A percentile compares a stretch with the other conserved stretches of the same genome.
These are phyloP conservation scores for Sporopachydermia lactativora DNA, from an alignment of 805 yeast genomes.

Conservation along the genomic window DNA sequence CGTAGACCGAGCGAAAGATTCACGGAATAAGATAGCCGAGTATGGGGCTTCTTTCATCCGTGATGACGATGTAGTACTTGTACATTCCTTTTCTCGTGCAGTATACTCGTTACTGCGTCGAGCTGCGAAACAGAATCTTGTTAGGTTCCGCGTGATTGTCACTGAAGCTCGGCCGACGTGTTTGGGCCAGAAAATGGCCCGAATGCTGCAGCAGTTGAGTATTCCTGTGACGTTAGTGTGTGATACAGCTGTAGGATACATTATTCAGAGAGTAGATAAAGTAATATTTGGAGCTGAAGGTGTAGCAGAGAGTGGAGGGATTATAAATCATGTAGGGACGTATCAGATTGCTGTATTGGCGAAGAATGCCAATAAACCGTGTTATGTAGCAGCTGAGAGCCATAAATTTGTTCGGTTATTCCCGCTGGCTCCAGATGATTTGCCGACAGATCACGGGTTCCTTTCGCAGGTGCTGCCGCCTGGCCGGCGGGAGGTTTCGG, in stretches of 20 bases:
- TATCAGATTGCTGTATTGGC: conserved; percentile 92
- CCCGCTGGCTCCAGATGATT: conserved; percentile 86
- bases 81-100: conserved; percentile 88
- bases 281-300: conserved; percentile 98
- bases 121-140: conserved; percentile 56
- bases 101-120: conserved; percentile 60
- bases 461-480: not conserved
- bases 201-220: conserved; percentile 47
- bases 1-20: conserved; percentile 80
- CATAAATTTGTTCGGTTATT: conserved; percentile 95
- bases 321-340: conserved; percentile 88
- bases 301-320: conserved; percentile 97
- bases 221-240: conserved; percentile 82
- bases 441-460: conserved; percentile 39
- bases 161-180: conserved; percentile 87
- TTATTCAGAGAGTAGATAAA: conserved; percentile 82
- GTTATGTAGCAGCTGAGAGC: conserved; percentile 86
- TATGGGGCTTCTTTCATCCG: conserved; percentile 79
- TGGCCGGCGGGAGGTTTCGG: too few species aligned
- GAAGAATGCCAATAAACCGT: conserved; percentile 78
- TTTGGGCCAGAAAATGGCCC: conserved; percentile 62
- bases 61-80: conserved; percentile 83
- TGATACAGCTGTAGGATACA: conserved; percentile 89
- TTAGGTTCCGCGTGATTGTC: conserved; percentile 79
- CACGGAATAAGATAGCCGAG: conserved; percentile 77